Conservation (phyloP, 73 alveolate species). For the Stentor coeruleus region DNA sequence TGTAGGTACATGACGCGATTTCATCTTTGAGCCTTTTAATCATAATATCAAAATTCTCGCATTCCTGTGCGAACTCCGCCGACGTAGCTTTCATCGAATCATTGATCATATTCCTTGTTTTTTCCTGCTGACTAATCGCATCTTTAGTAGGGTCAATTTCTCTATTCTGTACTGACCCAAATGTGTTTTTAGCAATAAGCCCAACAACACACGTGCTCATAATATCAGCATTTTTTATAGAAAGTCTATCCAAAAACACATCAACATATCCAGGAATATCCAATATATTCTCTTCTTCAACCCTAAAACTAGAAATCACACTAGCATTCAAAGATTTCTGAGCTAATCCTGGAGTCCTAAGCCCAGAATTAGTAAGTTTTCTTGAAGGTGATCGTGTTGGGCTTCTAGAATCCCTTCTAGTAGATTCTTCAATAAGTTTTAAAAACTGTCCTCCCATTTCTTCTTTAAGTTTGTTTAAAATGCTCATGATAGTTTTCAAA, state of each 20-base stretch:
- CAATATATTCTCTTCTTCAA: background rate
- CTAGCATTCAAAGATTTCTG: too few relatives aligned
- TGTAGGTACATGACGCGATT: too few relatives aligned
- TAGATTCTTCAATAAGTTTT: conserved; percentile 2
- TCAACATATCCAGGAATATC: background rate
- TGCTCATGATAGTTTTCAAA: background rate
- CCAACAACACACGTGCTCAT: background rate
- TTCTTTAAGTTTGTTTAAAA: conserved; percentile 2
- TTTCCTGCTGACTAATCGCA: background rate
- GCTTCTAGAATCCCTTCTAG: background rate
- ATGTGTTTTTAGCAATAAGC: background rate
- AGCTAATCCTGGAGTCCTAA: too few relatives aligned
- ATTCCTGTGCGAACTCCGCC: too few relatives aligned
- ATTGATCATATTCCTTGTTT: too few relatives aligned
- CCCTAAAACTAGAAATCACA: too few relatives aligned
- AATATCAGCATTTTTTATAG: background rate
- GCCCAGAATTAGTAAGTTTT: background rate
- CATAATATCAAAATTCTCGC: too few relatives aligned
- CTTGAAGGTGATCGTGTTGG: conserved; percentile 1
- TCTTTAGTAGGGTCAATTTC: background rate
- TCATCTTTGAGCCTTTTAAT: too few relatives aligned
- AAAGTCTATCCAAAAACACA: background rate
- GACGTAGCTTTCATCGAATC: too few relatives aligned
- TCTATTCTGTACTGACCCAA: background rate
- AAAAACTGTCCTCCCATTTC: conserved; percentile 8